Conservation (phyloP, 805 yeast species). For the Candida namnaoensis region DNA sequence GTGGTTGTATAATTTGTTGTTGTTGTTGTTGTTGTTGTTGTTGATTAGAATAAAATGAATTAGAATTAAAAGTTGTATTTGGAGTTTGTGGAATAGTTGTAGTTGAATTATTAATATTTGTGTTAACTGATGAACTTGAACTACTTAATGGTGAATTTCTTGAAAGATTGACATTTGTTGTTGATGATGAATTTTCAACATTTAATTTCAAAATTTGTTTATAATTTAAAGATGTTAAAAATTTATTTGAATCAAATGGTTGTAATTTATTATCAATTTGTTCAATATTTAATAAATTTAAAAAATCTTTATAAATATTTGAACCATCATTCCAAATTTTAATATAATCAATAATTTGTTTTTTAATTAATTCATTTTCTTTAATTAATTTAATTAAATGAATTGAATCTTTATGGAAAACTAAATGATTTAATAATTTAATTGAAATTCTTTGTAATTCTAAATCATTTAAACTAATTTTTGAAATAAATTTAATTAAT, state of each 20-base stretch:
- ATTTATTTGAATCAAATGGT: not conserved
- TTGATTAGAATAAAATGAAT: not conserved
- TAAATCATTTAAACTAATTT: constrained; percentile 24
- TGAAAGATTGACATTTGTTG: not conserved
- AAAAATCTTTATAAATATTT: constrained; percentile 13
- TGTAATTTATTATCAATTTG: not conserved
- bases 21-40: not conserved
- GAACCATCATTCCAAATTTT: constrained; percentile 27
- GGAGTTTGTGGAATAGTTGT: not conserved
- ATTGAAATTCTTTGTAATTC: constrained; percentile 22
- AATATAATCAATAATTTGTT: constrained; percentile 16
- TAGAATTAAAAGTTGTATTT: not conserved
- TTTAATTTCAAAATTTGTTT: not conserved
- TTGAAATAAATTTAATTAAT: constrained; percentile 23
- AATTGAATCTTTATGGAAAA: constrained; percentile 10
- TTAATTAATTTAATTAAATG: constrained; percentile 6
- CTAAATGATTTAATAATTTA: constrained; percentile 20
- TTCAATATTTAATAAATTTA: not conserved
- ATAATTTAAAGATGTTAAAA: not conserved
- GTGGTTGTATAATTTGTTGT: too few species aligned
- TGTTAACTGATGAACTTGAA: not conserved
- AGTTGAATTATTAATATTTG: not conserved
- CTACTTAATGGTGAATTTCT: too few species aligned
- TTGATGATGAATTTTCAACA: not conserved
- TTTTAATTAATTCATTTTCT: constrained; percentile 16